Evolutionary conservation across 2,329 filamentous ascomycete species (phyloP), one percentile per base, ranked within the genome.

Genomic region (Triangularia setosa): DNA sequence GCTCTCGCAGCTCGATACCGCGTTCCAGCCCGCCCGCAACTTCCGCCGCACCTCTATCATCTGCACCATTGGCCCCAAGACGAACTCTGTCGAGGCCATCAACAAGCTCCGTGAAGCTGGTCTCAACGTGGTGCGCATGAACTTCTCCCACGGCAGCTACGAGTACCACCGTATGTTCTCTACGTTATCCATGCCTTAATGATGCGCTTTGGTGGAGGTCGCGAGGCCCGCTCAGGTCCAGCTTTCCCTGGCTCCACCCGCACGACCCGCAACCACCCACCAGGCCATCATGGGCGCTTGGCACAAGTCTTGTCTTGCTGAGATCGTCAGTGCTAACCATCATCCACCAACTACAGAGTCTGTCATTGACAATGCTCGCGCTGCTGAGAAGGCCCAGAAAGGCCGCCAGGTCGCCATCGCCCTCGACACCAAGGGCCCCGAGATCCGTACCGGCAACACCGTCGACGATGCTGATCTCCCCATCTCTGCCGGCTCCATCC

Each of bases 101-200:
- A 98, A 98, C 82, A 86, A 89, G 78, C 91, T 99, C 74, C 92
- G 94, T 79, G 86, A 85, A 76, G 90, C 90, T 70, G 95, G 95
- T 80, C 89, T 98, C 75, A 98, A 98, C 81, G 93, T 99, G 72
- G 95, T 98, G 72, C 94, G 95, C 83, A 99, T 99, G 95, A 99
- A 99, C 90, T 98, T 98, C 79, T 97, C 91, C 70, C 92, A 96
- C 80, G 92, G 92, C 74, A 90, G 89, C 71, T 95, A 98, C 80
- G 93, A 93, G 82, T 99, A 72, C 54, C 71, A 72, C 68, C 69
- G 70, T 72, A 71, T 54, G 70, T 70, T 25, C 25, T 21, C 44
- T 35, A 12, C 18, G 14, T 6, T 6, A 55, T 58, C 52, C 33
- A 58, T 40, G 25, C 57, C 12, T 8, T 40, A 16, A 44, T 27